Evolutionary conservation across 306 rosid species (phyloP), one percentile per base, ranked within the genome.

Genomic region (Begonia peltatifolia): DNA sequence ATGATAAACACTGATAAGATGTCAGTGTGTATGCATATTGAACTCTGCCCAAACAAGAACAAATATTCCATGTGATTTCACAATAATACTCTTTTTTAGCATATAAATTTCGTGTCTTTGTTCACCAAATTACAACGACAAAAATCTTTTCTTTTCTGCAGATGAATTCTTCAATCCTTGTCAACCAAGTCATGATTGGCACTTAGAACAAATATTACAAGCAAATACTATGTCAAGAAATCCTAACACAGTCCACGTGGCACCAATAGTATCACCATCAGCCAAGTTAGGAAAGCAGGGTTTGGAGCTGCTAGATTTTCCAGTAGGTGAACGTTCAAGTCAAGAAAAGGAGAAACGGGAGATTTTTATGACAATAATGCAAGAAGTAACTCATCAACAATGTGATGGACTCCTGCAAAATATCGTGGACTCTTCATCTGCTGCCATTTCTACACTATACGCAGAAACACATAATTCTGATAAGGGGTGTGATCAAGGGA

Each of bases 361-460:
- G 36, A 56, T 7, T 30, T 30, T 64, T 53, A 62, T 70, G 44
- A 53, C 64, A 41, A 52, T 61, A 52, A 46, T 54, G 36, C 71
- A 58, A 54, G 76, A 76, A 42, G 77, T 66, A 56, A 61, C 60
- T 70, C 78, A 69, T 48, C 72, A 67, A 62, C 56, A 62, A 48
- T 46, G 67, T 22, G 62, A 73, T 14, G 87, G 69, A 55, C 82
- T 76, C 58, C 69, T 76, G 58, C 83, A 85, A 56, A 71, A 74
- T 60, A 72, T 80, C 54, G 81, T 76, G 43, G 79, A 81, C 47
- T 69, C 81, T 58, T 83, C 89, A 55, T 71, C 87, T 55, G 81
- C 82, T 43, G 58, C 58, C 60, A 42, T 70, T 70, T 71, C 81
- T 65, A 60, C 63, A 42, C 55, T 68, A 46, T 38, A 48, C 18